Conservation (phyloP, 2,329 filamentous ascomycete species). For the Aspergillus glaucus region DNA sequence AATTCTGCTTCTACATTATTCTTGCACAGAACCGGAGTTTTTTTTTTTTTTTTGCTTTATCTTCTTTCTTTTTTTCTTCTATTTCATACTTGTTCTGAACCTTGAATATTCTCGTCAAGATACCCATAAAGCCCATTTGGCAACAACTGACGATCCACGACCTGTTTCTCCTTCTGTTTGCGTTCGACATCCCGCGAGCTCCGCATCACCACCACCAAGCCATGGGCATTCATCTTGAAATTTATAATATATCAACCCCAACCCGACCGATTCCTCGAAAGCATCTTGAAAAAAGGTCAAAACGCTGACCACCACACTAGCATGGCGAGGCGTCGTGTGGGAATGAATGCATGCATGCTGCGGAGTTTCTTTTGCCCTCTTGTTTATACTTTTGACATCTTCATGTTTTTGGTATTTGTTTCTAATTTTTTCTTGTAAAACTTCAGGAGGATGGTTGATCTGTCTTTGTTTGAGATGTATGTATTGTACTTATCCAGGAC, state of each 20-base stretch:
- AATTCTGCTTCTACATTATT: background rate
- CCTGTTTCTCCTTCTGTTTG: too few species aligned
- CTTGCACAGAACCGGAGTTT: background rate
- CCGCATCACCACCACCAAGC: too few species aligned
- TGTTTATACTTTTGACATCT: conserved; percentile 4
- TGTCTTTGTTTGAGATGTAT: background rate
- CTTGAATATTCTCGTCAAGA: conserved; percentile 20
- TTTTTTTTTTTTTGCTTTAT: background rate
- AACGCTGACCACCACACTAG: conserved; percentile 15
- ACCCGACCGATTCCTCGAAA: too few species aligned
- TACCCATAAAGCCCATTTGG: conserved; percentile 24
- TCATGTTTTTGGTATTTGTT: conserved; percentile 2
- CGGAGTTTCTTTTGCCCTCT: conserved; percentile 14
- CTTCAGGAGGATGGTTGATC: background rate
- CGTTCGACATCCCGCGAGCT: too few species aligned
- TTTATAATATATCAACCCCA: too few species aligned
- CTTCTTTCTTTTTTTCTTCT: background rate
- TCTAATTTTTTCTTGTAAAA: background rate
- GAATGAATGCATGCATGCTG: conserved; percentile 18
- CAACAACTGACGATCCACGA: background rate
- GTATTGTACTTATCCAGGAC: background rate
- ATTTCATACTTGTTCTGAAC: conserved; percentile 9
- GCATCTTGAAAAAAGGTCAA: background rate
- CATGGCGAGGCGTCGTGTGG: conserved; percentile 28
- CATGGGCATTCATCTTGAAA: too few species aligned